Percentiles rank a stretch among this genome's conserved stretches.
Evolutionary conservation across 495 filamentous ascomycete species (phyloP).

Genomic region (Cercophora newfieldiana): DNA sequence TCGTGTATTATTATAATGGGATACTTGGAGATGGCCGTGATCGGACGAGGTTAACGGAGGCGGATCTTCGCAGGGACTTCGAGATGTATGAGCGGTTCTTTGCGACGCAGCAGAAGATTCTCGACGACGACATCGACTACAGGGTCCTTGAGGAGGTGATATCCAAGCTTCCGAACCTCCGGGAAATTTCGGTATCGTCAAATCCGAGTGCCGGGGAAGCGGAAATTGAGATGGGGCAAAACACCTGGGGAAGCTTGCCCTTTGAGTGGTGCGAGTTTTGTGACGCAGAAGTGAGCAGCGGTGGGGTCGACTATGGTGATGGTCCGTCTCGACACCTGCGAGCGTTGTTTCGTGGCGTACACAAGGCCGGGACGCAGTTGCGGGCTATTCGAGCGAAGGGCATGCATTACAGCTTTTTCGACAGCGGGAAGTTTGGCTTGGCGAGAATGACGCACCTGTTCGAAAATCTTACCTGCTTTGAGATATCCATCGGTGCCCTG

Average conservation of each 20-base stretch:
- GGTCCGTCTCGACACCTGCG: neutral
- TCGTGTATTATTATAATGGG: neutral
- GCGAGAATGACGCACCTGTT: neutral
- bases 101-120: neutral
- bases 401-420: conserved; percentile 3
- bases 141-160: neutral
- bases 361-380: neutral
- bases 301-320: neutral
- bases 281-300: neutral
- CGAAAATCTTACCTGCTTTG: neutral
- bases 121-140: neutral
- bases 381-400: neutral
- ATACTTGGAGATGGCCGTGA: neutral
- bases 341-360: neutral
- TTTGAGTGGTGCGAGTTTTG: neutral
- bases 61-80: neutral
- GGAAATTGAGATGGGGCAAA: neutral
- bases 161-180: neutral
- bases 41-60: neutral
- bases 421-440: neutral
- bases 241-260: neutral
- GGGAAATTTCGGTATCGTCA: neutral
- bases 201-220: neutral
- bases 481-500: neutral
- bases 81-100: neutral